Percentiles rank a stretch among this genome's conserved stretches.
Evolutionary conservation across 331 rosid species (phyloP).

Genomic region (Malus hybrid): DNA sequence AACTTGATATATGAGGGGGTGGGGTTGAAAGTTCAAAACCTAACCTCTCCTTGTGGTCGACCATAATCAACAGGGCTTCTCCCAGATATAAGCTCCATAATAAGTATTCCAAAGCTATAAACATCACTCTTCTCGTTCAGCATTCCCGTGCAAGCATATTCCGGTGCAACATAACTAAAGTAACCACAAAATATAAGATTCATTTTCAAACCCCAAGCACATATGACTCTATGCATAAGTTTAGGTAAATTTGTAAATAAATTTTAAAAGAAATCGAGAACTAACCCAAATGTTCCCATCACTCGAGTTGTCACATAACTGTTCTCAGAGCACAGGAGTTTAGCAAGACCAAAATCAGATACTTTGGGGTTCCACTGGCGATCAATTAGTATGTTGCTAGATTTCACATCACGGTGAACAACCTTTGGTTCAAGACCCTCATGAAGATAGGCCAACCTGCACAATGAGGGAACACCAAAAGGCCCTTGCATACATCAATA

Average conservation of each 20-base stretch:
- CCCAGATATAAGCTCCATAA: conserved; percentile 87
- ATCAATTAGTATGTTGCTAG: conserved; percentile 87
- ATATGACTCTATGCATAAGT: not conserved
- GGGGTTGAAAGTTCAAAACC: conserved; percentile 11
- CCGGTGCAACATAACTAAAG: conserved; percentile 94
- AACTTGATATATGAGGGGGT: not conserved
- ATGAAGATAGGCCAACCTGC: conserved; percentile 94
- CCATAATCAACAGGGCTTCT: conserved; percentile 93
- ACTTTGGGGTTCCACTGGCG: conserved; percentile 86
- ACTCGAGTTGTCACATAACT: conserved; percentile 97
- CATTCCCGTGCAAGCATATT: conserved; percentile 99
- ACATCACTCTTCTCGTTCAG: conserved; percentile 92
- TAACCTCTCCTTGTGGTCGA: conserved; percentile 87
- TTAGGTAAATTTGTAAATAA: not conserved
- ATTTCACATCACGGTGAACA: conserved; percentile 91
- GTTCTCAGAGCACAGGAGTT: conserved; percentile 72
- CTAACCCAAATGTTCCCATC: conserved; percentile 99
- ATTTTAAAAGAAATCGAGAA: conserved; percentile 2
- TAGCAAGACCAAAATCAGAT: conserved; percentile 97
- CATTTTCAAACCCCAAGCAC: not conserved
- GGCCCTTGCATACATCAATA: conserved; percentile 15
- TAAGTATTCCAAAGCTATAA: conserved; percentile 89
- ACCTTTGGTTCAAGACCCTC: conserved; percentile 99
- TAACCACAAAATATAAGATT: conserved; percentile 21
- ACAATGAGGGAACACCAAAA: conserved; percentile 11